phyloP scores from a whole-genome alignment of 2,329 filamentous ascomycete genomes.

The Tolypocladium tropicale region DNA sequence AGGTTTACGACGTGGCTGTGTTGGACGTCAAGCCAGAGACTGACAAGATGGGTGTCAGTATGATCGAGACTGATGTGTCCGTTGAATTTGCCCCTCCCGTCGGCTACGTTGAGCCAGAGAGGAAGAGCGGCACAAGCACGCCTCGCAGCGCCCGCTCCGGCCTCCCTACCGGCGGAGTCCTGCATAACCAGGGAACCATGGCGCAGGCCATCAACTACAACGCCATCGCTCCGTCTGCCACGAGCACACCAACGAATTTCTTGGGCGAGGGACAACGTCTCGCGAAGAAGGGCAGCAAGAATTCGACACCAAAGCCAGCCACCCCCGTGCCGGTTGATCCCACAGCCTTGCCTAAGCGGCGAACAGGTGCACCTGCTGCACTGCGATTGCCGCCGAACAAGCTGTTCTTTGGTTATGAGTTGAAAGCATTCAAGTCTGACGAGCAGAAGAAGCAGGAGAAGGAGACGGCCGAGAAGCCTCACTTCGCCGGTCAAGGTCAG shows the following conservation, averaged over 20 bases:
- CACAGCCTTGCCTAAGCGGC: conserved; percentile 23
- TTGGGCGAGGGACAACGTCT: conserved; percentile 70
- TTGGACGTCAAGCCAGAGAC: conserved; percentile 84
- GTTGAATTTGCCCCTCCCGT: conserved; percentile 93
- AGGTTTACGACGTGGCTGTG: conserved; percentile 85
- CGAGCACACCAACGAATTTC: conserved; percentile 68
- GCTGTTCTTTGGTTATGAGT: conserved; percentile 91
- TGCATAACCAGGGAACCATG: conserved; percentile 88
- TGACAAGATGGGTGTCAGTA: conserved; percentile 77
- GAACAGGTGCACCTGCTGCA: conserved; percentile 74
- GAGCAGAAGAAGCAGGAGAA: conserved; percentile 59
- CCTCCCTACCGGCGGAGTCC: conserved; percentile 58
- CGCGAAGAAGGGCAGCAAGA: conserved; percentile 72
- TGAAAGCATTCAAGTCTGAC: conserved; percentile 77
- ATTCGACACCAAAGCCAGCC: conserved; percentile 51
- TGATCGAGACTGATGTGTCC: conserved; percentile 91
- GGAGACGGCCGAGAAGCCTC: conserved; percentile 54
- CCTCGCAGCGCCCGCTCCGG: conserved; percentile 58
- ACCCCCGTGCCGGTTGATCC: conserved; percentile 49
- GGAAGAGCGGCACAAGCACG: conserved; percentile 73
- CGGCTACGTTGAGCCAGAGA: conserved; percentile 83
- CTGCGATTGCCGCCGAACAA: conserved; percentile 79
- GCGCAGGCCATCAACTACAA: conserved; percentile 96
- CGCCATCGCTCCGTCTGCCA: conserved; percentile 71
- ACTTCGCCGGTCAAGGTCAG: conserved; percentile 77